Conservation (phyloP, 2,329 filamentous ascomycete genomes). For the Verticillium isaacii region DNA sequence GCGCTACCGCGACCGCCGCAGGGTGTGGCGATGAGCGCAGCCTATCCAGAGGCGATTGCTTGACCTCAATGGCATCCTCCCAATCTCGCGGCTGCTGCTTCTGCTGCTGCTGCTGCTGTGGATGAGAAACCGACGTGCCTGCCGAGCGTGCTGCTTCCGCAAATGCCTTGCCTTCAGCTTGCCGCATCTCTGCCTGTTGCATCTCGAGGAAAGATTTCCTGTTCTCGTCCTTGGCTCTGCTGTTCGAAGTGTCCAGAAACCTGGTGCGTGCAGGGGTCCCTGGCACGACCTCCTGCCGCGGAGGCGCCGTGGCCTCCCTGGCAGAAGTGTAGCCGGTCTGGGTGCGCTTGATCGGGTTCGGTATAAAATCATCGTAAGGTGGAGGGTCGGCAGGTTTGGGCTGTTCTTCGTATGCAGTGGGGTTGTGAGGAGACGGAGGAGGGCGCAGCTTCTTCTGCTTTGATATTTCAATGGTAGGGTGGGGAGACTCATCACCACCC, state of each 20-base stretch:
- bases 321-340: slow-evolving; percentile 50
- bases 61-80: slow-evolving; percentile 11
- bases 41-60: not conserved
- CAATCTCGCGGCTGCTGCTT: slow-evolving; percentile 17
- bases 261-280: slow-evolving; percentile 29
- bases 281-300: slow-evolving; percentile 19
- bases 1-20: not conserved
- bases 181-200: slow-evolving; percentile 55
- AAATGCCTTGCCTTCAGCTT: slow-evolving; percentile 56
- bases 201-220: slow-evolving; percentile 54
- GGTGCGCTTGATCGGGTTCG: slow-evolving; percentile 49
- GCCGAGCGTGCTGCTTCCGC: slow-evolving; percentile 38
- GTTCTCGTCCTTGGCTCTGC: slow-evolving; percentile 41
- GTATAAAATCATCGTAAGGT: slow-evolving; percentile 40
- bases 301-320: slow-evolving; percentile 5
- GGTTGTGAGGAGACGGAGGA: slow-evolving; percentile 22
- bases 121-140: not conserved
- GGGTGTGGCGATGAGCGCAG: slow-evolving; percentile 6
- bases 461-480: slow-evolving; percentile 67
- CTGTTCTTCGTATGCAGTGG: slow-evolving; percentile 21
- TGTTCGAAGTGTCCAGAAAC: slow-evolving; percentile 33
- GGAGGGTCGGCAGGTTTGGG: slow-evolving; percentile 16
- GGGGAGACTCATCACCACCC: slow-evolving; percentile 81
- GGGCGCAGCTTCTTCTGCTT: slow-evolving; percentile 42
- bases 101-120: not conserved